phyloP scores from a whole-genome alignment of 345 rosid species.

The Lepidium aucheri region DNA sequence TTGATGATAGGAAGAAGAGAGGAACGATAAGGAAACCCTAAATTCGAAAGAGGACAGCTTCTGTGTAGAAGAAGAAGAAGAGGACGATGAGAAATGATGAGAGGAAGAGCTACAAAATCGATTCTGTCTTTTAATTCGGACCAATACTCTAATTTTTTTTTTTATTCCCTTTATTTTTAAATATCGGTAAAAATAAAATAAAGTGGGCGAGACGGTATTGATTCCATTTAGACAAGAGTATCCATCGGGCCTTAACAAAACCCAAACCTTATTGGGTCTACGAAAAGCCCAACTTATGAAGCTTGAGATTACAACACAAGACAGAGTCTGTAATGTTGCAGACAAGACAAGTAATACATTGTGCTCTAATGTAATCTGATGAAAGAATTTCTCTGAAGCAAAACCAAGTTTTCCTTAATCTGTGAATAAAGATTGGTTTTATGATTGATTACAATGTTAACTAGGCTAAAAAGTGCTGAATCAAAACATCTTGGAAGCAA shows the following conservation, averaged over 20 bases:
- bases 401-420: not conserved
- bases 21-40: conserved; percentile 10
- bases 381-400: not conserved
- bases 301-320: not conserved
- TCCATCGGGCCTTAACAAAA: not conserved
- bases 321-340: too few relatives aligned
- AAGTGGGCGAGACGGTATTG: conserved; percentile 7
- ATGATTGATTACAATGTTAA: not conserved
- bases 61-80: not conserved
- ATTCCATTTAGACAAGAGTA: not conserved
- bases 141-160: not conserved
- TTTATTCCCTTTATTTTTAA: not conserved
- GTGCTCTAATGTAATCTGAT: too few relatives aligned
- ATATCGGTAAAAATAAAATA: too few relatives aligned
- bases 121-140: conserved; percentile 7
- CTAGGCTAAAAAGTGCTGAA: not conserved
- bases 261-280: not conserved
- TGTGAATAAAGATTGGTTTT: not conserved
- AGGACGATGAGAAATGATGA: not conserved
- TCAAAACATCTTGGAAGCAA: not conserved
- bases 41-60: conserved; percentile 4
- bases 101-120: conserved; percentile 25
- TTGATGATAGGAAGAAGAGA: not conserved
- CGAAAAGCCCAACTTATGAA: not conserved
- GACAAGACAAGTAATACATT: too few relatives aligned